Base-by-base conservation (phyloP, 1,284 basidiomycete species). In the Serendipita sp. region DNA sequence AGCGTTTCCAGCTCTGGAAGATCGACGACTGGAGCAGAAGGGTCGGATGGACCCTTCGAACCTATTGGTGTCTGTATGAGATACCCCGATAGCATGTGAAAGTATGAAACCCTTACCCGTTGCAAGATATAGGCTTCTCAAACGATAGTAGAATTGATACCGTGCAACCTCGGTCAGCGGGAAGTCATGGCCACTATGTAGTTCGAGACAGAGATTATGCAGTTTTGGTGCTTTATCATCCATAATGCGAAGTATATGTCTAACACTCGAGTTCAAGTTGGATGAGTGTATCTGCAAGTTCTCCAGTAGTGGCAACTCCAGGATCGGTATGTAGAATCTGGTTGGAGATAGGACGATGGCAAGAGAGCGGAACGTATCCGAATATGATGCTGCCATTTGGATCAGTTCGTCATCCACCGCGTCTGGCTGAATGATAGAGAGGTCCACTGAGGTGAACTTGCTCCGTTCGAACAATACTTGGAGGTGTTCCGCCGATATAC, bases 161-260 rank as follows among this genome's bases (percentile, higher is more conserved):
- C 53, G 53, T 8, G 53, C 53, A 35, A 58, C 53, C 34, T 58
- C 53, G 4, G 53, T 34, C 22, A 58, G 53, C 12, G 29, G 53
- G 17, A 58, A 58, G 34, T 58, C 53, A n/a, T 22, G 17, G 53
- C 22, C 8, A 22, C 15, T 34, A 10, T 30, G 53, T 10, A 58
- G 10, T 34, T 58, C 53, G 6, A 58, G 53, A n/a, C n/a, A 32
- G 10, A 58, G 29, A n/a, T 26, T 58, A 32, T n/a, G 8, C 34
- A 58, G 15, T 58, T 35, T 58, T n/a, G 53, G 53, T 58, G 53
- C 53, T 34, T 35, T 58, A 10, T 58, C 53, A 32, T 58, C 32
- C 22, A 35, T 0, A 10, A 58, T 58, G 8, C 32, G 17, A 32
- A 58, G 53, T 8, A 58, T 58, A 32, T 58, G 53, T 32, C 29